A percentile compares a stretch with the other conserved stretches of the same genome.
Evolutionary conservation across 2,329 filamentous ascomycete genomes (phyloP).

Genomic region (Pseudogymnoascus pannorum): DNA sequence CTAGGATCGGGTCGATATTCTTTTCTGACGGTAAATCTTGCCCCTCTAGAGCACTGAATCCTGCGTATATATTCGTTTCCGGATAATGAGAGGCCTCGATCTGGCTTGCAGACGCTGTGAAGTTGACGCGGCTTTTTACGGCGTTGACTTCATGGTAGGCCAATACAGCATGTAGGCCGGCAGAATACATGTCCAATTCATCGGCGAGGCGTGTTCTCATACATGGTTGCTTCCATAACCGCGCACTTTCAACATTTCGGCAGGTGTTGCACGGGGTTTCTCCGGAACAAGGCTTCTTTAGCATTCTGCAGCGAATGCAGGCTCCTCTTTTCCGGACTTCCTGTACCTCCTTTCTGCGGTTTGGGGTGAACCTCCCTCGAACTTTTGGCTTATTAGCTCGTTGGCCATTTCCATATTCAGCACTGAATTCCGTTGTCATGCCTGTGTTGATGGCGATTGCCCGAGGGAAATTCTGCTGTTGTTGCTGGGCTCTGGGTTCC

Average conservation of each 20-base stretch:
- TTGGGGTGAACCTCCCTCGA: slow-evolving; percentile 49
- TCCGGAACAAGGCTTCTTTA: slow-evolving; percentile 60
- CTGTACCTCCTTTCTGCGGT: slow-evolving; percentile 56
- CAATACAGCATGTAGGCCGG: slow-evolving; percentile 55
- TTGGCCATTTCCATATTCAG: slow-evolving; percentile 28
- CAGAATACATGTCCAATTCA: slow-evolving; percentile 55
- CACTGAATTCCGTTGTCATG: slow-evolving; percentile 27
- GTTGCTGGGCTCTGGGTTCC: slow-evolving; percentile 11
- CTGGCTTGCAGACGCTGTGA: slow-evolving; percentile 37
- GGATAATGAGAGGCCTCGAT: slow-evolving; percentile 55
- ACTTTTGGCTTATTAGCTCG: slow-evolving; percentile 35
- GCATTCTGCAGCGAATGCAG: slow-evolving; percentile 58
- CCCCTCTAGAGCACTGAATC: slow-evolving; percentile 25
- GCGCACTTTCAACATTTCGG: slow-evolving; percentile 53
- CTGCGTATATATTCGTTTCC: slow-evolving; percentile 32
- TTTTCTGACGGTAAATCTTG: slow-evolving; percentile 23
- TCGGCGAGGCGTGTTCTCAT: slow-evolving; percentile 55
- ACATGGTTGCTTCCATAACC: slow-evolving; percentile 59
- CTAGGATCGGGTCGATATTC: slow-evolving; percentile 28
- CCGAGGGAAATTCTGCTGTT: slow-evolving; percentile 15
- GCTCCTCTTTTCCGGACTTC: slow-evolving; percentile 58
- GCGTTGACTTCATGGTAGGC: slow-evolving; percentile 52
- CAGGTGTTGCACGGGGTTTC: slow-evolving; percentile 58
- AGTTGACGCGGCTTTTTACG: slow-evolving; percentile 42
- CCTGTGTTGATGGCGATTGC: slow-evolving; percentile 20